phyloP scores from a whole-genome alignment of 768 basidiomycete genomes.

The Lactifluus piperatus region DNA sequence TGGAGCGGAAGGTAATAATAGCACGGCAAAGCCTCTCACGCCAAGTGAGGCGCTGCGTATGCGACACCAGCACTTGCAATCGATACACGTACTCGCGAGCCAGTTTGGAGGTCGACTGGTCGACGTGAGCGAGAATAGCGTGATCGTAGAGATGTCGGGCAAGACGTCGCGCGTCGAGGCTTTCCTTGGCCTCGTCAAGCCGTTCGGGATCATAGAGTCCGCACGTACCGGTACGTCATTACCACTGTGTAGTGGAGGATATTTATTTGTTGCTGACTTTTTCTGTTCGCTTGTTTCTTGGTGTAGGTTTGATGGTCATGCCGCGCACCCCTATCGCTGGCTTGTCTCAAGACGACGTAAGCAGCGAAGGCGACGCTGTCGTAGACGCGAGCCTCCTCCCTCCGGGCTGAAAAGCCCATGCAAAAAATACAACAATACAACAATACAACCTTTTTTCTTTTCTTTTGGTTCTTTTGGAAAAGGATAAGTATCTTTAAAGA shows the following conservation, averaged over 20 bases:
- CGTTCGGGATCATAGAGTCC: constrained; percentile 92
- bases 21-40: constrained; percentile 28
- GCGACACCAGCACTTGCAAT: constrained; percentile 84
- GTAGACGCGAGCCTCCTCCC: constrained; percentile 91
- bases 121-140: constrained; percentile 89
- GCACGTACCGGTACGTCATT: constrained; percentile 75
- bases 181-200: constrained; percentile 83
- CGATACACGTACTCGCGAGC: constrained; percentile 71
- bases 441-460: no score
- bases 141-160: constrained; percentile 91
- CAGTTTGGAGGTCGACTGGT: constrained; percentile 93
- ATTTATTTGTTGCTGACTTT: background rate
- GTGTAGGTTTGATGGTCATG: constrained; percentile 91
- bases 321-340: constrained; percentile 84
- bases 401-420: constrained; percentile 69
- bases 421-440: no score
- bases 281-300: background rate
- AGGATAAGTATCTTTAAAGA: no score
- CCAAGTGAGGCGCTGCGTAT: constrained; percentile 78
- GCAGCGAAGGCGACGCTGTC: constrained; percentile 41
- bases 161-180: constrained; percentile 90
- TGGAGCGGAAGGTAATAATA: background rate
- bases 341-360: constrained; percentile 46
- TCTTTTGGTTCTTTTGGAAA: no score
- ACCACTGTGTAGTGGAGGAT: constrained; percentile 13